Evolutionary conservation across 2,329 filamentous ascomycete genomes (phyloP).

Genomic region (Cladophialophora yegresii): DNA sequence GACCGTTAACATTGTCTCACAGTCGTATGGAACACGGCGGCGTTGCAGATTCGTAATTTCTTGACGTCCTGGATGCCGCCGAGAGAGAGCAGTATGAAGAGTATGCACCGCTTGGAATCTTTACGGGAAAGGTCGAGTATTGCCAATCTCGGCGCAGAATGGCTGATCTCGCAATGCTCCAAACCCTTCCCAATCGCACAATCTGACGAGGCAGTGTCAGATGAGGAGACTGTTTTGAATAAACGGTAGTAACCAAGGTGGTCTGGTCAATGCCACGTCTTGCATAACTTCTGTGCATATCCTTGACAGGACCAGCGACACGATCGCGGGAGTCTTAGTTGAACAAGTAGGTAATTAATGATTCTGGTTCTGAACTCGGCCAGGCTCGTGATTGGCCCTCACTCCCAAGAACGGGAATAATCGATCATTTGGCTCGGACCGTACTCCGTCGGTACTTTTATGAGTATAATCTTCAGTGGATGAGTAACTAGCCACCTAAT

Average conservation of each 20-base stretch:
- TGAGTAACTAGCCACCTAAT: neutral
- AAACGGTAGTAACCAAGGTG: neutral
- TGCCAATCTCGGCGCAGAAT: neutral
- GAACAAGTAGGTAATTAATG: neutral
- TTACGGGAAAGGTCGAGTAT: neutral
- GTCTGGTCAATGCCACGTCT: neutral
- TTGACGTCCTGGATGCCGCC: neutral
- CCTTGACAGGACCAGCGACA: neutral
- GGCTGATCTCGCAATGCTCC: neutral
- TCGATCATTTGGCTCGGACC: neutral
- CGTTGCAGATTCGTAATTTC: neutral
- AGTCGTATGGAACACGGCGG: neutral
- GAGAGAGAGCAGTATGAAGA: neutral
- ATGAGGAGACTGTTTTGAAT: neutral
- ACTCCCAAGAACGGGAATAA: neutral
- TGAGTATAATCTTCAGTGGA: neutral
- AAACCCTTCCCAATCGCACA: neutral
- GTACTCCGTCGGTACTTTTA: no score
- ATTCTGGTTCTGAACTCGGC: neutral
- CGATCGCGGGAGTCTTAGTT: neutral
- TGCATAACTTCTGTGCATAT: neutral
- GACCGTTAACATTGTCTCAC: neutral
- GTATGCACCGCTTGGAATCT: neutral
- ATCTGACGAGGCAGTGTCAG: neutral
- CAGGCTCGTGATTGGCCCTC: neutral